Conservation (phyloP, 108 stramenopile genomes). For the Nannochloropsis oceanica region DNA sequence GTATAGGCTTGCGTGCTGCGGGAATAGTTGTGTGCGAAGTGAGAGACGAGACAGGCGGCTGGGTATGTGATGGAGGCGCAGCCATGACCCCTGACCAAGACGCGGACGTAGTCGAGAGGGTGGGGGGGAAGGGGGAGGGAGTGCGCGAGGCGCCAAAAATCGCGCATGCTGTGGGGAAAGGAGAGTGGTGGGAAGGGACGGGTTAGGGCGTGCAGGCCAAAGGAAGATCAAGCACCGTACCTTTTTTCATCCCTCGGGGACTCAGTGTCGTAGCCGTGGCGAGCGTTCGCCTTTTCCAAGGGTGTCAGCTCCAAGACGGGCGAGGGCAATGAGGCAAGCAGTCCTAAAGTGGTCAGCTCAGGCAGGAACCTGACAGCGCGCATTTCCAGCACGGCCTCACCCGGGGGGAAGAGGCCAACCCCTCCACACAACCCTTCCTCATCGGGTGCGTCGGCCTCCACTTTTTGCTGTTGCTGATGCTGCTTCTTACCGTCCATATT, state of each 20-base stretch:
- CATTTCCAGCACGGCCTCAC: neutral
- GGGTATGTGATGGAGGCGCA: neutral
- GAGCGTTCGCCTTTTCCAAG: neutral
- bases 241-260: neutral
- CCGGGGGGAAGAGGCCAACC: neutral
- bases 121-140: neutral
- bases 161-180: neutral
- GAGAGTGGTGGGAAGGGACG: too few species aligned
- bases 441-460: neutral
- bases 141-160: neutral
- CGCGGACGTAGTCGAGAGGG: neutral
- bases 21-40: neutral
- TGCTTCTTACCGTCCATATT: too few species aligned
- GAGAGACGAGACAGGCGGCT: neutral
- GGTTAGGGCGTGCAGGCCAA: too few species aligned
- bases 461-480: neutral
- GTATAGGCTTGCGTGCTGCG: neutral
- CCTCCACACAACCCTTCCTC: neutral
- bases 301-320: neutral
- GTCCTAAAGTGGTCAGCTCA: neutral
- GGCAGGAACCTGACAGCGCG: neutral
- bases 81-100: neutral
- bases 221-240: too few species aligned
- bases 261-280: neutral
- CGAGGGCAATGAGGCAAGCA: neutral